phyloP scores from a whole-genome alignment of 208 protist species.

The Wallacemonas sp. region DNA sequence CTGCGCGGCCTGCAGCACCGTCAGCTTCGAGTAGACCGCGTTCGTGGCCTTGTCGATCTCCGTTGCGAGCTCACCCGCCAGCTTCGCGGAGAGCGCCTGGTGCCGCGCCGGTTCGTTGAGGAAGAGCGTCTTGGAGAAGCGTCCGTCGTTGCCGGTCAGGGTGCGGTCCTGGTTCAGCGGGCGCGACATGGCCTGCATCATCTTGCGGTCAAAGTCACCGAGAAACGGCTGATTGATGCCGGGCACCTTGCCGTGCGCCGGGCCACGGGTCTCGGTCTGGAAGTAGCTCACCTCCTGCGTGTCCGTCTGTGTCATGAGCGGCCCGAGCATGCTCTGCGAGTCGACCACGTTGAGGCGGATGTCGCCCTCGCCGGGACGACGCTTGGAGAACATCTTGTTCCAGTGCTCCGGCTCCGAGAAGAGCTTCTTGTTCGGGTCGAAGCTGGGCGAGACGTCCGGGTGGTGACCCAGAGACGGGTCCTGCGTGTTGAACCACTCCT shows the following conservation, averaged over 20 bases:
- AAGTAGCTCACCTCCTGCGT: constrained; percentile 66
- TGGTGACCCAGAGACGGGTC: constrained; percentile 64
- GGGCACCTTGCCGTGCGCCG: constrained; percentile 66
- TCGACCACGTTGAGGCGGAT: constrained; percentile 66
- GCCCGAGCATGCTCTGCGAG: constrained; percentile 72
- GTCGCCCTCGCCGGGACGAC: constrained; percentile 80
- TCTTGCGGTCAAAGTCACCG: constrained; percentile 85
- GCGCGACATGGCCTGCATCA: constrained; percentile 90
- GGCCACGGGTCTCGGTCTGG: constrained; percentile 65
- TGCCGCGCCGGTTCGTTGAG: constrained; percentile 81
- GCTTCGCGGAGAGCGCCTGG: constrained; percentile 67
- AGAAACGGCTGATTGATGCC: constrained; percentile 85
- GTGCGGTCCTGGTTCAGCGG: constrained; percentile 77
- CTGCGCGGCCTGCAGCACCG: constrained; percentile 87
- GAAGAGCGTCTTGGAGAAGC: constrained; percentile 88
- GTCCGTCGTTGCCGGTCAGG: constrained; percentile 80
- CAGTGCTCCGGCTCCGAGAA: constrained; percentile 90
- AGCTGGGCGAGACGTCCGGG: constrained; percentile 55
- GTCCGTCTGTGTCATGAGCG: constrained; percentile 79
- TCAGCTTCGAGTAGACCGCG: constrained; percentile 84
- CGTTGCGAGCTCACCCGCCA: constrained; percentile 63
- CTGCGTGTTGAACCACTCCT: constrained; percentile 65
- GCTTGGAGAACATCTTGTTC: constrained; percentile 91
- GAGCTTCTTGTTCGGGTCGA: constrained; percentile 81
- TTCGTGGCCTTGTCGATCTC: constrained; percentile 86